These are phyloP conservation scores for Pythium scleroteichum DNA, from an alignment of 352 stramenopile genomes.

Conservation along the genomic window DNA sequence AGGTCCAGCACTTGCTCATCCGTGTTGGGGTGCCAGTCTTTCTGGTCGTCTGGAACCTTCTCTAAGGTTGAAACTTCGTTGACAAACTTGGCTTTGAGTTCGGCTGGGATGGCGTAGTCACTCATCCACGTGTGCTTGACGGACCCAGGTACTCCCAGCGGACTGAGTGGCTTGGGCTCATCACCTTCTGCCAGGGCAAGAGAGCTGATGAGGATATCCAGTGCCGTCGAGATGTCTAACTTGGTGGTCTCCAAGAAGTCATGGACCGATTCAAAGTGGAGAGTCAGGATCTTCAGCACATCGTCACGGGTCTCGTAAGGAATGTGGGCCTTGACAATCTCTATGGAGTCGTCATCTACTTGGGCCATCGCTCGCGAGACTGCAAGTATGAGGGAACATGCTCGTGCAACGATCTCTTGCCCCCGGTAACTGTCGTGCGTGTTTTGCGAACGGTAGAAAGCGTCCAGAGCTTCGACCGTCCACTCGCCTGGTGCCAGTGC, in stretches of 20 bases:
- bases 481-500: background rate
- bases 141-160: background rate
- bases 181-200: background rate
- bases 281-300: background rate
- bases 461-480: too few species aligned
- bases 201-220: background rate
- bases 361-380: too few species aligned
- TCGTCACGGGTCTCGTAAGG: background rate
- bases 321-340: background rate
- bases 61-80: conserved; percentile 29
- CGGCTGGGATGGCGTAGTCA: conserved; percentile 25
- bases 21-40: conserved; percentile 6
- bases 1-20: conserved; percentile 4
- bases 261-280: conserved; percentile 2
- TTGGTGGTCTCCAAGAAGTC: background rate
- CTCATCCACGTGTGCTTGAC: conserved; percentile 27
- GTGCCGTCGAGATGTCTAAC: background rate
- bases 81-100: conserved; percentile 32
- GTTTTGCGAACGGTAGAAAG: too few species aligned
- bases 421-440: too few species aligned
- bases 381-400: too few species aligned
- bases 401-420: too few species aligned
- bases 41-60: conserved; percentile 37
- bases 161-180: background rate
- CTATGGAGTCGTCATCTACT: background rate